These are phyloP conservation scores for Pouteria campechiana DNA, from an alignment of 179 eudicot species.

Conservation along the genomic window DNA sequence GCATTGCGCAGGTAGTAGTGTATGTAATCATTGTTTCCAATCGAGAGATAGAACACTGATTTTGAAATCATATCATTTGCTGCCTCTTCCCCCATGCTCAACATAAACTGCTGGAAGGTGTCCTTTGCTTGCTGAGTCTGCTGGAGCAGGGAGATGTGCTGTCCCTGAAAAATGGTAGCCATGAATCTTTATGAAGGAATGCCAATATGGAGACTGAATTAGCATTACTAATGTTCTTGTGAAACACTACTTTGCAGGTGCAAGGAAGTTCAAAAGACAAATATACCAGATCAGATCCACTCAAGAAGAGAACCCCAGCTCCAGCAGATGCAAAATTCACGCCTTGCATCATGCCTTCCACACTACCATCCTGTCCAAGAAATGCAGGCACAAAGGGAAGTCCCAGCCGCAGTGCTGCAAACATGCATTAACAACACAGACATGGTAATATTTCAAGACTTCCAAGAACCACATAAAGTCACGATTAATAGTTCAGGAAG, in stretches of 20 bases:
- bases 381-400: constrained; percentile 56
- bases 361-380: constrained; percentile 50
- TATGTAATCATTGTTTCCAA: constrained; percentile 82
- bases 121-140: constrained; percentile 78
- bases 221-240: too few relatives aligned
- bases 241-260: too few relatives aligned
- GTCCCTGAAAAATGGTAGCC: constrained; percentile 62
- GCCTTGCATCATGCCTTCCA: constrained; percentile 63
- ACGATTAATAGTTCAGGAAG: too few relatives aligned
- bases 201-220: too few relatives aligned
- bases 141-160: constrained; percentile 66
- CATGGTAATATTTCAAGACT: too few relatives aligned
- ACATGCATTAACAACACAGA: too few relatives aligned
- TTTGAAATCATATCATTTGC: constrained; percentile 43
- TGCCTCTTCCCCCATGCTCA: constrained; percentile 57
- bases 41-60: constrained; percentile 70
- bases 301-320: constrained; percentile 74
- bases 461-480: too few relatives aligned
- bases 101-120: constrained; percentile 58
- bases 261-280: too few relatives aligned
- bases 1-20: constrained; percentile 79
- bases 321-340: constrained; percentile 95
- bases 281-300: constrained; percentile 72
- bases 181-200: too few relatives aligned
- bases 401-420: constrained; percentile 30